Evolutionary conservation across 2,329 filamentous ascomycete genomes (phyloP).

Genomic region (Pseudogymnoascus sp.): DNA sequence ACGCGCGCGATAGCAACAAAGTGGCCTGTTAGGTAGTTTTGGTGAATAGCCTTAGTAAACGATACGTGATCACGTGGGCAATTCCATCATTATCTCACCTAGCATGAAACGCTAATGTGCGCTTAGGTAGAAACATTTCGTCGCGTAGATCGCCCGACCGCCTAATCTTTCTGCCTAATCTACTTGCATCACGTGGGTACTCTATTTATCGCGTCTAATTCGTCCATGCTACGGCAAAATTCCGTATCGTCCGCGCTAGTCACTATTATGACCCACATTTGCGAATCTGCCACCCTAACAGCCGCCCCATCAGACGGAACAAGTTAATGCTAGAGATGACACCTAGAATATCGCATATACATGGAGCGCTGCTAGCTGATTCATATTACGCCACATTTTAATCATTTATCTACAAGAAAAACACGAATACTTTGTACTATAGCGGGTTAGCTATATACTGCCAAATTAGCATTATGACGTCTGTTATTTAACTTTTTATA

Average conservation of each 20-base stretch:
- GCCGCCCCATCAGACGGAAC: neutral
- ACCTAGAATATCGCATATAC: neutral
- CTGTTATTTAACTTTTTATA: neutral
- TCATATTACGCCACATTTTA: neutral
- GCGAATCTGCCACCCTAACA: neutral
- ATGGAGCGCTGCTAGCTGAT: neutral
- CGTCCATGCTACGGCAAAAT: too few species aligned
- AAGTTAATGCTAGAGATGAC: neutral
- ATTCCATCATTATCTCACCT: neutral
- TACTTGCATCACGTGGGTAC: neutral
- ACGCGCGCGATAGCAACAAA: neutral
- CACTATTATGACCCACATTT: too few species aligned
- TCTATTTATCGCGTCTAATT: neutral
- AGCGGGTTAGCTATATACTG: neutral
- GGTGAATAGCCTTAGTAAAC: neutral
- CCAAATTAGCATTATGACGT: neutral
- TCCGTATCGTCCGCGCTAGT: too few species aligned
- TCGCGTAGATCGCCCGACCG: neutral
- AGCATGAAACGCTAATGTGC: neutral
- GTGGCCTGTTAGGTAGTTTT: neutral
- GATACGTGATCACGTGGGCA: neutral
- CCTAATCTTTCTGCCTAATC: neutral
- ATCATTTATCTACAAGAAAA: neutral
- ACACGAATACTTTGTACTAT: conserved; percentile 4
- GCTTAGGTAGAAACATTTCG: too few species aligned